Conservation (phyloP, 1,284 basidiomycete genomes). For the Xerocomus amazonicus region DNA sequence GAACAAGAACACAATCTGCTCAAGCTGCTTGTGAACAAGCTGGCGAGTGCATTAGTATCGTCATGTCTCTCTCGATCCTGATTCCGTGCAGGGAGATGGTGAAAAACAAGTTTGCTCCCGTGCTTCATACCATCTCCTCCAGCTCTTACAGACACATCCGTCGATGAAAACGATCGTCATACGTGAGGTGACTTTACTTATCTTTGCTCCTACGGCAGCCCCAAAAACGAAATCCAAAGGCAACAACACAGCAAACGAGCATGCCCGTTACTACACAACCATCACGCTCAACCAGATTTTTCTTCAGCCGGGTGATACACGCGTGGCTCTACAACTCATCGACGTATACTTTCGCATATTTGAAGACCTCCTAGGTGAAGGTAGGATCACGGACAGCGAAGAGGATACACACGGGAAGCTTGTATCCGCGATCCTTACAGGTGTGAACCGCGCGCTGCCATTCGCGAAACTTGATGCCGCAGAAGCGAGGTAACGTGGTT, state of each 20-base stretch:
- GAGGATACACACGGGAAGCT: constrained; percentile 83
- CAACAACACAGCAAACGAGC: constrained; percentile 45
- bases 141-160: constrained; percentile 88
- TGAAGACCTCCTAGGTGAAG: constrained; percentile 75
- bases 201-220: constrained; percentile 46
- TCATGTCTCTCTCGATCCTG: neutral
- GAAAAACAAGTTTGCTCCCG: constrained; percentile 89
- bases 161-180: constrained; percentile 92
- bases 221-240: constrained; percentile 27
- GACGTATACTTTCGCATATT: constrained; percentile 97
- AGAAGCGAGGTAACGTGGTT: constrained; percentile 43
- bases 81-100: constrained; percentile 69
- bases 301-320: constrained; percentile 66
- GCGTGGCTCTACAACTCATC: constrained; percentile 81
- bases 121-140: constrained; percentile 85
- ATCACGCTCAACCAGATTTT: constrained; percentile 96
- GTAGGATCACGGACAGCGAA: constrained; percentile 33
- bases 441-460: constrained; percentile 93
- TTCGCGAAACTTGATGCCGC: constrained; percentile 76
- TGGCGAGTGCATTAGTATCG: constrained; percentile 47
- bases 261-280: constrained; percentile 86
- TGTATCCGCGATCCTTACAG: constrained; percentile 89
- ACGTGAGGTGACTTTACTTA: constrained; percentile 79
- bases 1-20: constrained; percentile 98
- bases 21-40: constrained; percentile 90